phyloP scores from a whole-genome alignment of 2,329 filamentous ascomycete species.

The Scedosporium aurantiacum region DNA sequence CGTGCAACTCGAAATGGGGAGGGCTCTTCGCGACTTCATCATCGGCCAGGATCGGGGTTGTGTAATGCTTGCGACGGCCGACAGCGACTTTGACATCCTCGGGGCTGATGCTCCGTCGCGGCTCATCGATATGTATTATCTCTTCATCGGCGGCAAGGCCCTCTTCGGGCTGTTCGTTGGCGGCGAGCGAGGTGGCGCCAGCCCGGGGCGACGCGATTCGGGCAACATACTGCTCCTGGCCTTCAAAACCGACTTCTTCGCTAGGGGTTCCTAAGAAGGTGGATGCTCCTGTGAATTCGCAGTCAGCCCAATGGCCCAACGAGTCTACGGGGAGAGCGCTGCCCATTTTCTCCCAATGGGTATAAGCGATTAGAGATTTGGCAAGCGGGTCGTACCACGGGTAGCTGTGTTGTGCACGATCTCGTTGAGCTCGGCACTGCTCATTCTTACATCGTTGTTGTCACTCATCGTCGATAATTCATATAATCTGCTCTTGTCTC shows the following conservation, averaged over 20 bases:
- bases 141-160: constrained; percentile 30
- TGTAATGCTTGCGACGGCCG: constrained; percentile 45
- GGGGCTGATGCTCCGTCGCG: background rate
- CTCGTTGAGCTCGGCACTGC: constrained; percentile 80
- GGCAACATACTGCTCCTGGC: constrained; percentile 71
- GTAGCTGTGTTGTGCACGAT: constrained; percentile 65
- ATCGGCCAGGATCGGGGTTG: constrained; percentile 73
- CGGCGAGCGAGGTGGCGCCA: constrained; percentile 20
- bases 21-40: constrained; percentile 76
- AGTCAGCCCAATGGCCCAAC: constrained; percentile 10
- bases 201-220: constrained; percentile 59
- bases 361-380: constrained; percentile 6
- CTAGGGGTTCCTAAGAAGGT: constrained; percentile 65
- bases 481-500: background rate
- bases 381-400: constrained; percentile 32
- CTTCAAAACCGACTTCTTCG: constrained; percentile 83
- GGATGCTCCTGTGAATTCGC: constrained; percentile 44
- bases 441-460: constrained; percentile 68
- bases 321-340: background rate
- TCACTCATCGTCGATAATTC: background rate
- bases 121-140: constrained; percentile 68
- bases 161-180: background rate
- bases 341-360: background rate
- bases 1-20: constrained; percentile 56
- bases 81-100: constrained; percentile 24